These are phyloP conservation scores for Macaranga tanarius DNA, from an alignment of 441 rosid genomes.

Conservation along the genomic window DNA sequence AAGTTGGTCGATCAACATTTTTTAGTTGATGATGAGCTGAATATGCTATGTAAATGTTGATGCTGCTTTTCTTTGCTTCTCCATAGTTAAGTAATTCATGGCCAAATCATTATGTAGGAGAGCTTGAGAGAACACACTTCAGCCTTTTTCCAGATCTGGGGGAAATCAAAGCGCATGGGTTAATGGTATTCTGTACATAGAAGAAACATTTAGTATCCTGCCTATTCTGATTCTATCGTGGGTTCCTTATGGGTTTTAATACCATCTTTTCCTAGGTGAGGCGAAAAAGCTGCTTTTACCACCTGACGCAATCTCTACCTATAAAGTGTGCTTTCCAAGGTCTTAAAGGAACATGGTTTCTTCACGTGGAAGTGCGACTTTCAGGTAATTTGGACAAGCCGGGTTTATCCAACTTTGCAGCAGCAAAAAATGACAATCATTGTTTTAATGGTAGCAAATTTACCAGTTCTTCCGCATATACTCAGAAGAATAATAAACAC, in stretches of 20 bases:
- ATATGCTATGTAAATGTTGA: background rate
- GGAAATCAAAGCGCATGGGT: slow-evolving; percentile 45
- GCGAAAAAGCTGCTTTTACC: slow-evolving; percentile 39
- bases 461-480: slow-evolving; percentile 1
- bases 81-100: background rate
- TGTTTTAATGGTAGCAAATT: slow-evolving; percentile 9
- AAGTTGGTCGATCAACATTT: background rate
- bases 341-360: slow-evolving; percentile 42
- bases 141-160: slow-evolving; percentile 43
- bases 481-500: slow-evolving; percentile 3
- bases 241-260: background rate
- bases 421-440: slow-evolving; percentile 14
- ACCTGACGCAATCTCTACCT: slow-evolving; percentile 43
- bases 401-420: slow-evolving; percentile 9
- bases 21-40: background rate
- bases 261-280: slow-evolving; percentile 41
- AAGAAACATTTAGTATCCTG: too few species aligned
- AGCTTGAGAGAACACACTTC: slow-evolving; percentile 47
- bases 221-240: slow-evolving; percentile 5
- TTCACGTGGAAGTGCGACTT: slow-evolving; percentile 31
- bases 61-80: background rate
- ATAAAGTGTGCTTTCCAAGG: slow-evolving; percentile 47
- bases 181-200: slow-evolving; percentile 60
- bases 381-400: slow-evolving; percentile 20
- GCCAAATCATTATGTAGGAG: slow-evolving; percentile 39